Evolutionary conservation across 805 yeast species (phyloP).

Genomic region (Brettanomyces bruxellensis): DNA sequence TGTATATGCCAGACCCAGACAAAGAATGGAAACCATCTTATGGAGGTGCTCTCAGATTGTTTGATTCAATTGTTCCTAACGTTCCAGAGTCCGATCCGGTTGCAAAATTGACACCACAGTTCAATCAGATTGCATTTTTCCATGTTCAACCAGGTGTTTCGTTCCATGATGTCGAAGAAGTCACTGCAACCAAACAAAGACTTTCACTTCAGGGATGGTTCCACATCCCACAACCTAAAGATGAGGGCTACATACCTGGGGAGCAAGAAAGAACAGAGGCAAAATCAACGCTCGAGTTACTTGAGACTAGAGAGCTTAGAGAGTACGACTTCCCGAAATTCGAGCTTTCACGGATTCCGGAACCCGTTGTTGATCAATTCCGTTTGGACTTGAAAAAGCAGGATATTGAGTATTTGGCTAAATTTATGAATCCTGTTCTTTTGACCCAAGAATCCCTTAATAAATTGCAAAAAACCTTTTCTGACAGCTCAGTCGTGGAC

Average conservation of each 20-base stretch:
- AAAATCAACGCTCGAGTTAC: conserved; percentile 65
- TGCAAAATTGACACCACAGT: conserved; percentile 74
- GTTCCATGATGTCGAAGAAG: conserved; percentile 98
- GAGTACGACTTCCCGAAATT: conserved; percentile 79
- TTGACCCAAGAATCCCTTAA: conserved; percentile 30
- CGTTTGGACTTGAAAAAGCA: conserved; percentile 21
- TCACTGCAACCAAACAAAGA: conserved; percentile 81
- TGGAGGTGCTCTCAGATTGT: conserved; percentile 88
- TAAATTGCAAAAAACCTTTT: conserved; percentile 42
- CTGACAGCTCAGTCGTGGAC: conserved; percentile 62
- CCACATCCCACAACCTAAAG: conserved; percentile 93
- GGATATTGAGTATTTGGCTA: conserved; percentile 42
- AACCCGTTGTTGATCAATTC: conserved; percentile 11
- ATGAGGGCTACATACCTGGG: conserved; percentile 72
- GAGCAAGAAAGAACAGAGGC: conserved; percentile 76
- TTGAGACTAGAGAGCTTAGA: conserved; percentile 66
- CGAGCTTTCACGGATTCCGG: conserved; percentile 17
- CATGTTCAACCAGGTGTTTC: conserved; percentile 93
- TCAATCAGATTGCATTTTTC: conserved; percentile 94
- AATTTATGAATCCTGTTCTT: conserved; percentile 50
- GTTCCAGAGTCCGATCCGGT: conserved; percentile 77
- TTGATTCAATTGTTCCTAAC: conserved; percentile 79
- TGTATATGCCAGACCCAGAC: conserved; percentile 90
- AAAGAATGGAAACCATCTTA: conserved; percentile 81
- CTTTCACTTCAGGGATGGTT: conserved; percentile 98